These are phyloP conservation scores for Fusarium staphyleae DNA, from an alignment of 2,329 filamentous ascomycete species.

Conservation along the genomic window DNA sequence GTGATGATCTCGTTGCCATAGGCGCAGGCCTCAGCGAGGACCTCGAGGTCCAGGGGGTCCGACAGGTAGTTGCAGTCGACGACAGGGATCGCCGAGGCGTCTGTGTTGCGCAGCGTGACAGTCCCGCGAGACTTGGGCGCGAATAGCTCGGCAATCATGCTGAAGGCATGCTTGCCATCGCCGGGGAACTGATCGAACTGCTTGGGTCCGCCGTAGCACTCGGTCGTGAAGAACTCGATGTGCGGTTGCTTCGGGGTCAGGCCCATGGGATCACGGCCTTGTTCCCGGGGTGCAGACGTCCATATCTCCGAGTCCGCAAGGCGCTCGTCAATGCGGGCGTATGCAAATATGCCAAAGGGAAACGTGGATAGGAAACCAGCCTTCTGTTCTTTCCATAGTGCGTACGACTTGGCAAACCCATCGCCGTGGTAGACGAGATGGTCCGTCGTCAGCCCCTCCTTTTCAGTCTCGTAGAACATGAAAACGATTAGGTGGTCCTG, in stretches of 20 bases:
- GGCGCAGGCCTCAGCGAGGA: slow-evolving; percentile 64
- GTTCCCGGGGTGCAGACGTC: slow-evolving; percentile 55
- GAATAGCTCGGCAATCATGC: slow-evolving; percentile 65
- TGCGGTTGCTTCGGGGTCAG: slow-evolving; percentile 64
- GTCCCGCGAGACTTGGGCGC: slow-evolving; percentile 62
- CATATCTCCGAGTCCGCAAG: slow-evolving; percentile 62
- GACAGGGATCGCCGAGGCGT: slow-evolving; percentile 59
- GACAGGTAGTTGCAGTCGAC: slow-evolving; percentile 66
- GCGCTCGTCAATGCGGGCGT: slow-evolving; percentile 66
- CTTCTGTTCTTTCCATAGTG: slow-evolving; percentile 65
- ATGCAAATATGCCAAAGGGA: slow-evolving; percentile 69
- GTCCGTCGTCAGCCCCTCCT: slow-evolving; percentile 62
- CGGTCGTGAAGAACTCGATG: slow-evolving; percentile 68
- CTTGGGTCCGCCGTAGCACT: slow-evolving; percentile 67
- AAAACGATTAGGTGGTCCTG: slow-evolving; percentile 62
- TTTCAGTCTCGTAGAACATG: slow-evolving; percentile 66
- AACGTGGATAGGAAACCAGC: slow-evolving; percentile 65
- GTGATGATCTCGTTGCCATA: slow-evolving; percentile 68
- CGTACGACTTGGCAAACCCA: slow-evolving; percentile 57
- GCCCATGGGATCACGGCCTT: slow-evolving; percentile 69
- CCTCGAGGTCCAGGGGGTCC: slow-evolving; percentile 64
- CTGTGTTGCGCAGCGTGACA: slow-evolving; percentile 57
- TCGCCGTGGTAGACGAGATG: slow-evolving; percentile 60
- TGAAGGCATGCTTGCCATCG: slow-evolving; percentile 62
- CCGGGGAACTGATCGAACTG: slow-evolving; percentile 62